A percentile compares a stretch with the other conserved stretches of the same genome.
These are phyloP conservation scores for Hibiscus mutabilis DNA, from an alignment of 345 rosid genomes.

Conservation along the genomic window DNA sequence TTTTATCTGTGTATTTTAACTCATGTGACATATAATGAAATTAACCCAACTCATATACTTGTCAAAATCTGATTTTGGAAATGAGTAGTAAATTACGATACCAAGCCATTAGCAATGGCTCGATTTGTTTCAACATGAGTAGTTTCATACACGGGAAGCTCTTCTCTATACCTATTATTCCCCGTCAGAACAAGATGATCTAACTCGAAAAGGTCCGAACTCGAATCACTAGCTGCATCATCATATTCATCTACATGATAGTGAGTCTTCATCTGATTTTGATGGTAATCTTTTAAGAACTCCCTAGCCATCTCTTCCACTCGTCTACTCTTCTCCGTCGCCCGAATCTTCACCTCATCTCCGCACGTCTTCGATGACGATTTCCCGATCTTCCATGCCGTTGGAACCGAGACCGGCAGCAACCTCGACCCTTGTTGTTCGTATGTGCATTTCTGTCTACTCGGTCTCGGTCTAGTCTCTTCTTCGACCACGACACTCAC, in stretches of 20 bases:
- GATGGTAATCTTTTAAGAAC: constrained; percentile 33
- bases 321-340: constrained; percentile 24
- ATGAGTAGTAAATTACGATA: constrained; percentile 9
- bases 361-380: constrained; percentile 25
- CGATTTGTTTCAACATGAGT: constrained; percentile 43
- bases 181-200: constrained; percentile 33
- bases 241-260: not conserved
- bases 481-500: constrained; percentile 53
- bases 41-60: too few relatives aligned
- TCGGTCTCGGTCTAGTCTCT: constrained; percentile 35
- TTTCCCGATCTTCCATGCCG: constrained; percentile 42
- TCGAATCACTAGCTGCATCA: constrained; percentile 34
- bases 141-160: constrained; percentile 68
- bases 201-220: constrained; percentile 57
- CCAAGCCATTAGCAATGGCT: constrained; percentile 45
- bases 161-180: constrained; percentile 32
- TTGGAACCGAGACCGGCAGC: constrained; percentile 36
- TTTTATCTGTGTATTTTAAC: too few relatives aligned
- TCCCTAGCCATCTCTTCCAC: constrained; percentile 44
- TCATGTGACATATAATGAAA: too few relatives aligned
- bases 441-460: constrained; percentile 19
- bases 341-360: constrained; percentile 14
- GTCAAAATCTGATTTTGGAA: too few relatives aligned
- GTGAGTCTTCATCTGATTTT: constrained; percentile 17
- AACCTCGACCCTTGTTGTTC: constrained; percentile 12